Evolutionary conservation across 257 asterid genomes (phyloP), one percentile per base, ranked within the genome.

Genomic region (Solanum chiquidenum): DNA sequence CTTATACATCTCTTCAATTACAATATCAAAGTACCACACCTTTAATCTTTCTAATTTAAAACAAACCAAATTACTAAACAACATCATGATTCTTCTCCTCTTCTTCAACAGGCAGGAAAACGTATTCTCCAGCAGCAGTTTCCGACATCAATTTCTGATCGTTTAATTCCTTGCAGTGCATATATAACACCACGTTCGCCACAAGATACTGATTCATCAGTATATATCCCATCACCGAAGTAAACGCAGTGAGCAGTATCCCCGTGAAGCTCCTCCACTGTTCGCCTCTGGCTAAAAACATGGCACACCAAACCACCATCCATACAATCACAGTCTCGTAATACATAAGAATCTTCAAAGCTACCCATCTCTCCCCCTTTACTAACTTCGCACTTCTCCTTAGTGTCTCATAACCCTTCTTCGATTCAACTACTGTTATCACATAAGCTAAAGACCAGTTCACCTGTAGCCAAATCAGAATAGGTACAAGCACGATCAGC

Each of bases 251-350:
- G n/a, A 4, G 5, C 25, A 44, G 38, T 25, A 79, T 42, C 14
- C 33, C 66, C 10, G 0, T 1, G 5, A 44, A 42, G 16, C 64
- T 79, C 33, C 12, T 88, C 83, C 27, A 91, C 29, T 68, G 92
- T 33, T 85, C 88, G 88, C 60, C 90, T 21, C 89, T 88, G 40
- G 91, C 94, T 55, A 83, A 90, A 62, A 42, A 5, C 20, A 37
- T 9, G 6, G 37, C 0, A 64, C 16, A 88, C 89, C 90, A 89
- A 86, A 94, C 83, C 89, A 92, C 87, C 91, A 88, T 68, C 93
- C 89, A 3, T 90, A 88, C 88, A 85, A 91, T 58, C 86, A 88
- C 9, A 89, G 84, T 11, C 93, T 94, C 35, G 88, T 93, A 21
- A 88, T 73, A 5, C 29, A 83, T 5, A 21, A 9, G 7, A 2